Conservation (phyloP, 345 rosid species). For the Brassica cretica region DNA sequence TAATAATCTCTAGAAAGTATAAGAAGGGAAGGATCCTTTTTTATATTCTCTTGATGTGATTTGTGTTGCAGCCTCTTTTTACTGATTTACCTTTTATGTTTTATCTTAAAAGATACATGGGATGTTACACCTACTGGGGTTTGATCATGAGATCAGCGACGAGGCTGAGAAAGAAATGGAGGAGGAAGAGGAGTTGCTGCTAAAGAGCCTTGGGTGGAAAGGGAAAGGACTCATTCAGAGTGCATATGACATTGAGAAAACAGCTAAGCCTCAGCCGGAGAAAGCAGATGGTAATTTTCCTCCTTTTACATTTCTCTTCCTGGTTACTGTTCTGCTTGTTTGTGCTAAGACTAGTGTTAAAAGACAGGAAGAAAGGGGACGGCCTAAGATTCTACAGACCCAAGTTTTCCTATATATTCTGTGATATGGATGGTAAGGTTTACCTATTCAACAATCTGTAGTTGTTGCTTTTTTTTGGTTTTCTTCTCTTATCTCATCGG, state of each 20-base stretch:
- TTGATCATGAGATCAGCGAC: constrained; percentile 92
- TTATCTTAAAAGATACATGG: constrained; percentile 72
- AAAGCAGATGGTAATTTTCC: constrained; percentile 59
- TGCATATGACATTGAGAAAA: constrained; percentile 57
- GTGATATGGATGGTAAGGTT: constrained; percentile 94
- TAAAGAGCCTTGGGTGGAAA: constrained; percentile 86
- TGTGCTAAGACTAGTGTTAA: constrained; percentile 46
- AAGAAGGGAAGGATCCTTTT: background rate
- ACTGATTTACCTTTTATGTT: background rate
- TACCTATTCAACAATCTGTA: constrained; percentile 15
- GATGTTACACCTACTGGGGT: constrained; percentile 83
- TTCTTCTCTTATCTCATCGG: constrained; percentile 20
- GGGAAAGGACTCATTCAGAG: constrained; percentile 93
- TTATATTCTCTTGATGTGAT: background rate
- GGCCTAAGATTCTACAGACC: constrained; percentile 83
- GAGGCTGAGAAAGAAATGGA: constrained; percentile 98
- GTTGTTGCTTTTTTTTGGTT: constrained; percentile 21
- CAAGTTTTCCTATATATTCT: constrained; percentile 92
- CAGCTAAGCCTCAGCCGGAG: constrained; percentile 42
- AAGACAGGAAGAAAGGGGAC: constrained; percentile 92
- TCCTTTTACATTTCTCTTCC: background rate
- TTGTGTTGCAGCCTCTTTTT: background rate
- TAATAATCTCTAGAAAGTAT: background rate
- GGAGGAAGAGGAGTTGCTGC: constrained; percentile 71
- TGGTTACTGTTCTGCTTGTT: constrained; percentile 21